Percentiles rank a stretch among this genome's conserved stretches.
Conservation (phyloP, 495 filamentous ascomycete species). For the Penicillium turbatum region DNA sequence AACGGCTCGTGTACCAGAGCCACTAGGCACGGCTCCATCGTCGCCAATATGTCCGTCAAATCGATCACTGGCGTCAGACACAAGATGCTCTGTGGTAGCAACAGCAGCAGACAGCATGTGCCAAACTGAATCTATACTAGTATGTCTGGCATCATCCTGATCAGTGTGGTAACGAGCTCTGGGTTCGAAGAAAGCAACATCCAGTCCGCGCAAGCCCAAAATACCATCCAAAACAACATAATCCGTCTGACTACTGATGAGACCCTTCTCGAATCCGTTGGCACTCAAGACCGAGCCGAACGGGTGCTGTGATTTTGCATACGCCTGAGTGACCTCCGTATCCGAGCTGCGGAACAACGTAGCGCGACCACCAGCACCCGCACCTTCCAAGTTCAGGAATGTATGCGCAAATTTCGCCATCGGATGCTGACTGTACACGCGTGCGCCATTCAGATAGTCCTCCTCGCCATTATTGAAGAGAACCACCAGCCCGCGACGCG, state of each 20-base stretch:
- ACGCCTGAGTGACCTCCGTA: slow-evolving; percentile 76
- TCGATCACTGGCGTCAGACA: slow-evolving; percentile 60
- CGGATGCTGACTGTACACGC: slow-evolving; percentile 79
- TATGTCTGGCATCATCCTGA: slow-evolving; percentile 79
- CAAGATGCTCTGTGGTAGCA: slow-evolving; percentile 63
- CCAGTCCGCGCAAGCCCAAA: slow-evolving; percentile 79
- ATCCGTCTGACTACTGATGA: slow-evolving; percentile 83
- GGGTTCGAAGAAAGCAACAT: slow-evolving; percentile 86
- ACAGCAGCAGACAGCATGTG: slow-evolving; percentile 88
- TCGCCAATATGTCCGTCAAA: slow-evolving; percentile 59
- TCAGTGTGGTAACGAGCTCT: slow-evolving; percentile 86
- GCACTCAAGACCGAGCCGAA: slow-evolving; percentile 78
- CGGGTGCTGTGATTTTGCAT: slow-evolving; percentile 64
- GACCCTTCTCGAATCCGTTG: slow-evolving; percentile 75
- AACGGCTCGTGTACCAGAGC: slow-evolving; percentile 65
- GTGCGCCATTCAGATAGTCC: slow-evolving; percentile 85
- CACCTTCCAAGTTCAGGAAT: slow-evolving; percentile 93
- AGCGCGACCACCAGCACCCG: slow-evolving; percentile 87
- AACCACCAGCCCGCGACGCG: slow-evolving; percentile 74
- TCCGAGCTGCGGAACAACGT: slow-evolving; percentile 84
- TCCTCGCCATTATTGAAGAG: slow-evolving; percentile 96
- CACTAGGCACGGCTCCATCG: slow-evolving; percentile 63
- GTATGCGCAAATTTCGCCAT: slow-evolving; percentile 71
- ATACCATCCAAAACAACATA: slow-evolving; percentile 80
- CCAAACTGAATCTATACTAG: slow-evolving; percentile 73